Evolutionary conservation across 2,329 filamentous ascomycete species (phyloP).

Genomic region (Alternaria incomplexa): DNA sequence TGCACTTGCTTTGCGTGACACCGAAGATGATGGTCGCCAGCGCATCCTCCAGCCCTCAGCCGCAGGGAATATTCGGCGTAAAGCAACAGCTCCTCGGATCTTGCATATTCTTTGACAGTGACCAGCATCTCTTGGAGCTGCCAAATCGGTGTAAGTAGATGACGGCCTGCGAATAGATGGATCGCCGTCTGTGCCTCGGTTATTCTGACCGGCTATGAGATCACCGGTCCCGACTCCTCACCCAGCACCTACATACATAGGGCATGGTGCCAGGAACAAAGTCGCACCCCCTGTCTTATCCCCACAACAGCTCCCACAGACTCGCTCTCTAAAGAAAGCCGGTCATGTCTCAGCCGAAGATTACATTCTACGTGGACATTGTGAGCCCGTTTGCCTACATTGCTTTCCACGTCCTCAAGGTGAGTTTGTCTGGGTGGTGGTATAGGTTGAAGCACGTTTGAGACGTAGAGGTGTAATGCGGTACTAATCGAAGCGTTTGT

Average conservation of each 20-base stretch:
- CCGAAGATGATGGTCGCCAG: neutral
- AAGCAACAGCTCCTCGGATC: neutral
- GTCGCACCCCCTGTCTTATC: neutral
- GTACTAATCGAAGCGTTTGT: neutral
- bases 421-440: slow-evolving; percentile 41
- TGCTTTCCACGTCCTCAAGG: slow-evolving; percentile 62
- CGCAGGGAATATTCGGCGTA: neutral
- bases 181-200: neutral
- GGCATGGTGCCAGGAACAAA: neutral
- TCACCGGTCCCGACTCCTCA: neutral
- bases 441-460: neutral
- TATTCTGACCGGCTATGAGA: slow-evolving; percentile 1
- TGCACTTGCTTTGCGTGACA: neutral
- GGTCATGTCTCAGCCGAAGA: slow-evolving; percentile 55
- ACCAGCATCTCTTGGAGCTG: neutral
- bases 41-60: neutral
- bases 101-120: neutral
- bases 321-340: neutral
- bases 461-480: neutral
- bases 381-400: slow-evolving; percentile 67
- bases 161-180: neutral
- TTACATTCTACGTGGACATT: slow-evolving; percentile 65
- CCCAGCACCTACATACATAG: neutral
- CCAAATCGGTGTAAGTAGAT: neutral
- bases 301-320: neutral